Evolutionary conservation across 306 rosid genomes (phyloP).

Genomic region (Medicago lupulina): DNA sequence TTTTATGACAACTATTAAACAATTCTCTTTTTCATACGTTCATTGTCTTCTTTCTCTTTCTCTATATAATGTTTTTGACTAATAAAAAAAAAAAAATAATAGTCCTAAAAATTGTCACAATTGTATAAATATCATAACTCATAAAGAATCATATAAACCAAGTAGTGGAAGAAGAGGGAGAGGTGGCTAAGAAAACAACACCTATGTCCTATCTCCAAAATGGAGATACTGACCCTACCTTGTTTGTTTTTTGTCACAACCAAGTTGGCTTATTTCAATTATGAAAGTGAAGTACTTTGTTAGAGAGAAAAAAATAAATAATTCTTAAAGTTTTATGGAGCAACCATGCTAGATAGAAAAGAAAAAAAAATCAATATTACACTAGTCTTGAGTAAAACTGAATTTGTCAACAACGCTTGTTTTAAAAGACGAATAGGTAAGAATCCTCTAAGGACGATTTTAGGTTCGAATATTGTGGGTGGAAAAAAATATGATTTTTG

Average conservation of each 20-base stretch:
- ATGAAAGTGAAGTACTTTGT: conserved; percentile 52
- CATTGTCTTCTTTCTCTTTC: no score
- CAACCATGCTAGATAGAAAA: conserved; percentile 4
- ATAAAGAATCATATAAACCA: conserved; percentile 30
- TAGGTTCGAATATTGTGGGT: no score
- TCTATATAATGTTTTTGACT: no score
- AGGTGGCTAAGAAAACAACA: conserved; percentile 46
- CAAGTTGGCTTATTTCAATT: conserved; percentile 53
- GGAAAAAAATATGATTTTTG: no score
- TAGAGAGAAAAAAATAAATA: background rate
- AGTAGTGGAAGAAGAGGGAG: conserved; percentile 65
- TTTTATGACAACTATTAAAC: no score
- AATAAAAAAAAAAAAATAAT: no score
- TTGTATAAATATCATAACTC: no score
- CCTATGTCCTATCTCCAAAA: conserved; percentile 31
- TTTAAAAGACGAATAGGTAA: no score
- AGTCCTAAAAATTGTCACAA: no score
- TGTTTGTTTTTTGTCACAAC: conserved; percentile 33
- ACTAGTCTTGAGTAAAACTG: background rate
- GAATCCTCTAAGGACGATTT: no score
- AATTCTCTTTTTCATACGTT: no score
- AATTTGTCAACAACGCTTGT: no score
- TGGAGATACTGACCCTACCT: conserved; percentile 58
- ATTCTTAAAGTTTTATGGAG: conserved; percentile 7
- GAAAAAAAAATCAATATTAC: background rate